These are phyloP conservation scores for Hygrophorus russula DNA, from an alignment of 768 basidiomycete species.

Conservation along the genomic window DNA sequence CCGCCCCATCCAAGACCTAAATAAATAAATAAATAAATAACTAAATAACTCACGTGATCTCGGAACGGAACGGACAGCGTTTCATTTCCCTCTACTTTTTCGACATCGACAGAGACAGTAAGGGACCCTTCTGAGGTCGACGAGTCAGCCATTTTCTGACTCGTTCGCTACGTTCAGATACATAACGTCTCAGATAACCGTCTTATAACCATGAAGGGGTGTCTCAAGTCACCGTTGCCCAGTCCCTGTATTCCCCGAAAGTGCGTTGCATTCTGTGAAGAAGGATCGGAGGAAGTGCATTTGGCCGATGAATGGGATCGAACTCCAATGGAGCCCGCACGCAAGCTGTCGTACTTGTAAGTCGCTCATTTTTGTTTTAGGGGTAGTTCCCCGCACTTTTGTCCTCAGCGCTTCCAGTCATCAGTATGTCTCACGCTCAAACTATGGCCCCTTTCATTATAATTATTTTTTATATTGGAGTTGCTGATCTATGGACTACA, in stretches of 20 bases:
- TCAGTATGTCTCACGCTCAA: neutral
- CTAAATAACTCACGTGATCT: no score
- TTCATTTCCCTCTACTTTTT: neutral
- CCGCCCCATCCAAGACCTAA: no score
- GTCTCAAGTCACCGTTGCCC: slow-evolving; percentile 4
- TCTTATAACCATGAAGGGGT: slow-evolving; percentile 4
- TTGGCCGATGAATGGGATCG: slow-evolving; percentile 74
- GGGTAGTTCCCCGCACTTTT: neutral
- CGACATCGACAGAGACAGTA: neutral
- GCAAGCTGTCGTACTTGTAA: slow-evolving; percentile 56
- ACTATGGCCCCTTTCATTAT: neutral
- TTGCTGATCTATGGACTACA: slow-evolving; percentile 5
- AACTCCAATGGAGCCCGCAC: slow-evolving; percentile 55
- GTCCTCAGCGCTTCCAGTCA: no score
- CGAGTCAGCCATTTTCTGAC: neutral
- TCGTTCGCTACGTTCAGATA: neutral
- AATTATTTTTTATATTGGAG: neutral
- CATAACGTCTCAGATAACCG: neutral
- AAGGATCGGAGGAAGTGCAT: slow-evolving; percentile 46
- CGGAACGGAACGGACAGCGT: slow-evolving; percentile 4
- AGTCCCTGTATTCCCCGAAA: slow-evolving; percentile 26
- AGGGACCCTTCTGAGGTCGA: neutral
- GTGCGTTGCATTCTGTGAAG: slow-evolving; percentile 50
- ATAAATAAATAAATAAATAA: no score
- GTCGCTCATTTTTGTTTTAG: slow-evolving; percentile 15